Conservation (phyloP, 2,329 filamentous ascomycete species). For the Phaeosphaeria sp. region DNA sequence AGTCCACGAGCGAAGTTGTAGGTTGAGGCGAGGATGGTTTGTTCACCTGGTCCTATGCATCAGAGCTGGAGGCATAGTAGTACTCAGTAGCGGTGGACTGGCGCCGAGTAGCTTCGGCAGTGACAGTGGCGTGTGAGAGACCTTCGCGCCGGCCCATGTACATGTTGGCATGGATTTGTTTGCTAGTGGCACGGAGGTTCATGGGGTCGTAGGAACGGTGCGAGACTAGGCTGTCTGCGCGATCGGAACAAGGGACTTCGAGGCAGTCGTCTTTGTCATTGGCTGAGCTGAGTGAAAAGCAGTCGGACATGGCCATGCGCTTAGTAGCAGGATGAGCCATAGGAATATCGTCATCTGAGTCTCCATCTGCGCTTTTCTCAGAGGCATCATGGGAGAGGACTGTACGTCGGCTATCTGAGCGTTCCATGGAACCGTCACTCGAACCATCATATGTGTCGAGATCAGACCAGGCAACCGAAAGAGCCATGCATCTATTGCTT, state of each 20-base stretch:
- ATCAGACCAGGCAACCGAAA: neutral
- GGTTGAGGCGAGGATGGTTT: too few species aligned
- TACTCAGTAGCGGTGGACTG: neutral
- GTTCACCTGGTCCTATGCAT: too few species aligned
- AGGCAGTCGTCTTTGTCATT: neutral
- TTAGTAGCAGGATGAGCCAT: neutral
- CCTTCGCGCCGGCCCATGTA: neutral
- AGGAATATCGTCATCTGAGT: neutral
- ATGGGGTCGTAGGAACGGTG: neutral
- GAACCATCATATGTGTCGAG: neutral
- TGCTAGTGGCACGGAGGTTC: neutral
- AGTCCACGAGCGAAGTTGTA: neutral
- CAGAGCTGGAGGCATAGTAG: neutral
- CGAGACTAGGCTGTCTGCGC: neutral
- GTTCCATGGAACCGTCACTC: neutral
- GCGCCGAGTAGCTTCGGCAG: neutral
- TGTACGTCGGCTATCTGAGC: too few species aligned
- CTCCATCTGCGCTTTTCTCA: too few species aligned
- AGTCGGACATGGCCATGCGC: neutral
- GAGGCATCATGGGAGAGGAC: too few species aligned
- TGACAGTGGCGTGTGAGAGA: neutral
- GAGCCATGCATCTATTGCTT: neutral
- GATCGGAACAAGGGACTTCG: neutral
- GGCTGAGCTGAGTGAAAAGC: neutral
- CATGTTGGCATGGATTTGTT: neutral